Percentiles rank a stretch among this genome's conserved stretches.
phyloP scores from a whole-genome alignment of 495 filamentous ascomycete species.

The Neurospora africana region DNA sequence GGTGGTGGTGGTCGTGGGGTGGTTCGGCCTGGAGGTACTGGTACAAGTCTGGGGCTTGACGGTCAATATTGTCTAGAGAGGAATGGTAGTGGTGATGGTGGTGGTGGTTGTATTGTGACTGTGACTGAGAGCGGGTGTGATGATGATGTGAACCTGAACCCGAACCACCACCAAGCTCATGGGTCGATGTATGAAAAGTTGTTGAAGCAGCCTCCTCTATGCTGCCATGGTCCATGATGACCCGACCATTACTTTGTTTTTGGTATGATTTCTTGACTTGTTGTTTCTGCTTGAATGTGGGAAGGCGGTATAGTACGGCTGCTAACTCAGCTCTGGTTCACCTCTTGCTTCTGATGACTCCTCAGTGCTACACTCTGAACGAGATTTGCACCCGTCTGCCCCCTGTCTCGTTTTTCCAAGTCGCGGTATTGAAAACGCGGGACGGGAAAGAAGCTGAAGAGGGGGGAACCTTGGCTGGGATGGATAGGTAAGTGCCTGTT shows the following conservation, averaged over 20 bases:
- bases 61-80: background rate
- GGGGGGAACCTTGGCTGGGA: background rate
- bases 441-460: background rate
- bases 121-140: slow-evolving; percentile 10
- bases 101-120: slow-evolving; percentile 4
- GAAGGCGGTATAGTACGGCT: background rate
- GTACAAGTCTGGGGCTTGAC: background rate
- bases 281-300: background rate
- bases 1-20: slow-evolving; percentile 3
- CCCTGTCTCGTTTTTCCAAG: background rate
- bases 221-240: slow-evolving; percentile 28
- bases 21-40: slow-evolving; percentile 1
- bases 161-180: background rate
- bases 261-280: background rate
- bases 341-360: background rate
- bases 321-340: background rate
- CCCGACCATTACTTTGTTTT: slow-evolving; percentile 16
- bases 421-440: background rate
- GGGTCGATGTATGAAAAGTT: slow-evolving; percentile 11
- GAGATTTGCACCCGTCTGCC: background rate
- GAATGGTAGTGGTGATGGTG: slow-evolving; percentile 3
- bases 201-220: slow-evolving; percentile 18
- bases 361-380: background rate
- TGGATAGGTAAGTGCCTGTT: background rate
- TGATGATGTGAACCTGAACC: slow-evolving; percentile 6